These are phyloP conservation scores for Aspergillus affinis DNA, from an alignment of 495 filamentous ascomycete species.

Conservation along the genomic window DNA sequence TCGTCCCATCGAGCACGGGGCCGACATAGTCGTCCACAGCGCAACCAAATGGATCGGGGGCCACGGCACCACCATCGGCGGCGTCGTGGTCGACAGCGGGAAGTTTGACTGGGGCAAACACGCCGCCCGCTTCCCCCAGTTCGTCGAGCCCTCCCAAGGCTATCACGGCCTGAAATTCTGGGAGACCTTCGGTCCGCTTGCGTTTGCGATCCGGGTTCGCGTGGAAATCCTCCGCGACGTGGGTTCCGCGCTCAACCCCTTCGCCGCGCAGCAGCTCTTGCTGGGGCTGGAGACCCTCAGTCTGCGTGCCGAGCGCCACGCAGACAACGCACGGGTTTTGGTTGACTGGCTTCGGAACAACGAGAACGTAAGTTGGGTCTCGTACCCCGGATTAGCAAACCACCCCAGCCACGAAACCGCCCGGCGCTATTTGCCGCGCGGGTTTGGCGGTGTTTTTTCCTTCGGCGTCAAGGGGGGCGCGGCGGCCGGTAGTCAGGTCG, in stretches of 20 bases:
- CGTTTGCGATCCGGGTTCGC: slow-evolving; percentile 79
- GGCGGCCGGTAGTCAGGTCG: slow-evolving; percentile 76
- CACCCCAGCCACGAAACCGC: slow-evolving; percentile 78
- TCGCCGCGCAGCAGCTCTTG: slow-evolving; percentile 91
- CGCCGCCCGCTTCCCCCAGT: slow-evolving; percentile 85
- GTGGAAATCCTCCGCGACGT: slow-evolving; percentile 90
- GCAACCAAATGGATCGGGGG: slow-evolving; percentile 99
- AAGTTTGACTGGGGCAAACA: slow-evolving; percentile 97
- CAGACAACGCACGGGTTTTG: slow-evolving; percentile 76
- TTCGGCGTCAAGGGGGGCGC: slow-evolving; percentile 92
- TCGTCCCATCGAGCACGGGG: slow-evolving; percentile 88
- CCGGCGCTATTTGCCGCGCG: slow-evolving; percentile 85
- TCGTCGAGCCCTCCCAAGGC: slow-evolving; percentile 86
- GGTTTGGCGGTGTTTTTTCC: slow-evolving; percentile 88
- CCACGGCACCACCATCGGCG: slow-evolving; percentile 93
- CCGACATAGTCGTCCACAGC: slow-evolving; percentile 92
- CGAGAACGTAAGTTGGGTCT: slow-evolving; percentile 87
- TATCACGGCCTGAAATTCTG: slow-evolving; percentile 98
- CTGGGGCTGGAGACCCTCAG: slow-evolving; percentile 89
- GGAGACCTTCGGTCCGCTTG: slow-evolving; percentile 87
- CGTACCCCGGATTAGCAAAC: slow-evolving; percentile 83
- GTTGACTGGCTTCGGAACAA: slow-evolving; percentile 84
- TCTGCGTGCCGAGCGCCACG: slow-evolving; percentile 84
- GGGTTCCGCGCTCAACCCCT: slow-evolving; percentile 82
- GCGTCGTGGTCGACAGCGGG: slow-evolving; percentile 86